These are phyloP conservation scores for Reticulascus tulasneorum DNA, from an alignment of 2,329 filamentous ascomycete genomes.

Conservation along the genomic window DNA sequence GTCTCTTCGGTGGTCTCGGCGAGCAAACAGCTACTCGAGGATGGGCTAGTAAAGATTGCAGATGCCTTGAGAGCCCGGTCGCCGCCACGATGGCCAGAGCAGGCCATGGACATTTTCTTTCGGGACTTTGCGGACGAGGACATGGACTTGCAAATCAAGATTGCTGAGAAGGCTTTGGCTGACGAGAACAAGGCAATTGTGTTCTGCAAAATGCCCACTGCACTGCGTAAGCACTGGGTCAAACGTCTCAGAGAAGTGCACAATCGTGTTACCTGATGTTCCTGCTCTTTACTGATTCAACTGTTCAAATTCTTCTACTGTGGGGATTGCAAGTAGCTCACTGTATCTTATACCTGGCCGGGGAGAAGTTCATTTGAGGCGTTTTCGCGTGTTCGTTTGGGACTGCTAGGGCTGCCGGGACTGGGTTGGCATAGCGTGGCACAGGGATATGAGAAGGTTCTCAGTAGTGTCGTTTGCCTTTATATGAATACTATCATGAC, in stretches of 20 bases:
- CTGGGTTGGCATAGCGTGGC: too few relatives aligned
- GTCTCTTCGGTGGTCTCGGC: conserved; percentile 16
- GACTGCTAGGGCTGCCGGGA: too few relatives aligned
- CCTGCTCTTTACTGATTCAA: neutral
- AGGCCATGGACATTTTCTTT: conserved; percentile 57
- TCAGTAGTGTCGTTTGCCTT: too few relatives aligned
- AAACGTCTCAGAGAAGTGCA: conserved; percentile 45
- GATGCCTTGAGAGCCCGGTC: conserved; percentile 36
- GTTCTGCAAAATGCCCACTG: conserved; percentile 57
- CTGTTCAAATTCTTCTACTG: too few relatives aligned
- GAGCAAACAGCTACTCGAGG: conserved; percentile 27
- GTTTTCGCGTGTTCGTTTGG: too few relatives aligned
- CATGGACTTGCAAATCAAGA: conserved; percentile 54
- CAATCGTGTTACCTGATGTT: conserved; percentile 23
- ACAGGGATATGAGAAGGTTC: too few relatives aligned
- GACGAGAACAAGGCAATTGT: conserved; percentile 58
- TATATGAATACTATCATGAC: too few relatives aligned
- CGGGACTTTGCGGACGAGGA: conserved; percentile 55
- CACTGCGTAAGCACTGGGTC: conserved; percentile 53
- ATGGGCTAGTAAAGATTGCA: conserved; percentile 27
- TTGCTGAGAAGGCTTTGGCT: conserved; percentile 55
- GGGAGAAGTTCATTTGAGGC: too few relatives aligned
- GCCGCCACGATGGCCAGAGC: conserved; percentile 50
- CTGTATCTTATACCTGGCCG: too few relatives aligned
- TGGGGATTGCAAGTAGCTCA: too few relatives aligned